These are phyloP conservation scores for Apiospora rasikravindrae DNA, from an alignment of 2,329 filamentous ascomycete species.

Conservation along the genomic window DNA sequence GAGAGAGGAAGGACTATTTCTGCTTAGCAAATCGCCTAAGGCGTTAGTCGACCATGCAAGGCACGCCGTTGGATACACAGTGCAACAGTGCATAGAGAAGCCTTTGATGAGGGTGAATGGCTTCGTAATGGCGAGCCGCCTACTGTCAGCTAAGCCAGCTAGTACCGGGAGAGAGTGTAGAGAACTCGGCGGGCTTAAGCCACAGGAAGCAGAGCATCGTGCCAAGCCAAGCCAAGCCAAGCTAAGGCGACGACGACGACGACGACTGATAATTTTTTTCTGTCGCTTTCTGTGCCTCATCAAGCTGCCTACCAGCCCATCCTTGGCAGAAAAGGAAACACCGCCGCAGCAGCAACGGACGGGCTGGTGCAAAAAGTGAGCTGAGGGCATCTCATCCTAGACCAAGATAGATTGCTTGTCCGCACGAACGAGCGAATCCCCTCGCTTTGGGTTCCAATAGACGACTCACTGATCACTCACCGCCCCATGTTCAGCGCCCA, in stretches of 20 bases:
- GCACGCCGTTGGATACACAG: slow-evolving; percentile 10
- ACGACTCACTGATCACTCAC: slow-evolving; percentile 17
- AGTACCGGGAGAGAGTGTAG: not conserved
- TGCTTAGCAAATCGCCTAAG: slow-evolving; percentile 13
- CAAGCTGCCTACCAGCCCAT: not conserved
- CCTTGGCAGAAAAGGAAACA: slow-evolving; percentile 4
- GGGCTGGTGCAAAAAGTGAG: slow-evolving; percentile 7
- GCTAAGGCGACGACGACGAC: not conserved
- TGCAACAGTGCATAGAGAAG: not conserved
- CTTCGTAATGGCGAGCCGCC: slow-evolving; percentile 7
- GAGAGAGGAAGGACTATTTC: slow-evolving; percentile 8
- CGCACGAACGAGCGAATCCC: slow-evolving; percentile 12
- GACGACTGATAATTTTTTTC: not conserved
- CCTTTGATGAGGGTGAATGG: not conserved
- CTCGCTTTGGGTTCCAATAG: slow-evolving; percentile 17
- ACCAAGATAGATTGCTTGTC: slow-evolving; percentile 14
- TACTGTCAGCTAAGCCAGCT: slow-evolving; percentile 5
- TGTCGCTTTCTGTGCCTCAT: not conserved
- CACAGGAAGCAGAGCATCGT: not conserved
- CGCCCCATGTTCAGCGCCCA: slow-evolving; percentile 16
- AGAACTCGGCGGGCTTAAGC: not conserved
- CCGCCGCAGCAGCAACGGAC: slow-evolving; percentile 11
- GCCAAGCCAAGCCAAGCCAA: not conserved
- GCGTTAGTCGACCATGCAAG: slow-evolving; percentile 9
- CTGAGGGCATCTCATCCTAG: slow-evolving; percentile 13